Evolutionary conservation across 495 filamentous ascomycete genomes (phyloP).

Genomic region (Hypoxylon crocopeplum): DNA sequence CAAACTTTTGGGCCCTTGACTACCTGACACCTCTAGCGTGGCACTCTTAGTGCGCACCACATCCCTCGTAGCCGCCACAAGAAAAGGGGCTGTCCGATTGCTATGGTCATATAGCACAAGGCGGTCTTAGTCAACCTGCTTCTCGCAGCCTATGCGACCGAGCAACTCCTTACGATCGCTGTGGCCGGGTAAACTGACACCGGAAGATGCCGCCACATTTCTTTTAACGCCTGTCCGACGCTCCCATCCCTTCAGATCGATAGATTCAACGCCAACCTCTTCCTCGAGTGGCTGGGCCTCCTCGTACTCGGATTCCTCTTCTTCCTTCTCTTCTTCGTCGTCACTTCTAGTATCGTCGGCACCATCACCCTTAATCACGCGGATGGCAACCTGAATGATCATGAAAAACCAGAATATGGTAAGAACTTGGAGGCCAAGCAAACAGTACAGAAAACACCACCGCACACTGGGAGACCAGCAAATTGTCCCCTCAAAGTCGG

Average conservation of each 20-base stretch:
- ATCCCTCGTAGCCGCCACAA: neutral
- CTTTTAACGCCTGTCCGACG: constrained; percentile 52
- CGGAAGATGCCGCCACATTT: constrained; percentile 54
- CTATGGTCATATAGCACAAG: constrained; percentile 5
- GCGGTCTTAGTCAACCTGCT: constrained; percentile 56
- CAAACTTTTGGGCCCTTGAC: constrained; percentile 24
- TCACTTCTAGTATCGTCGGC: constrained; percentile 90
- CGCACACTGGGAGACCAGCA: constrained; percentile 78
- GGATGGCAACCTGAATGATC: constrained; percentile 80
- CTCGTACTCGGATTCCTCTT: constrained; percentile 57
- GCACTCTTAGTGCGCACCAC: constrained; percentile 9
- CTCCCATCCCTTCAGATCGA: constrained; percentile 63
- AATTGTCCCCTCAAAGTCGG: constrained; percentile 68
- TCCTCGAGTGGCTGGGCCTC: constrained; percentile 62
- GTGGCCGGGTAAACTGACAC: constrained; percentile 70
- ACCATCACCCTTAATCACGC: constrained; percentile 74
- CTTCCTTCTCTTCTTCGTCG: constrained; percentile 74
- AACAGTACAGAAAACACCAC: constrained; percentile 74
- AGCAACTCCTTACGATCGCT: constrained; percentile 77
- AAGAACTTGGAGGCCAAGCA: constrained; percentile 79
- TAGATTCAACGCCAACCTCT: constrained; percentile 69
- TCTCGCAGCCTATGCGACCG: constrained; percentile 77
- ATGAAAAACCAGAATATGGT: constrained; percentile 89
- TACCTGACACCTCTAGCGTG: constrained; percentile 10
- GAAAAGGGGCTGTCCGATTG: constrained; percentile 12